phyloP scores from a whole-genome alignment of 2,329 filamentous ascomycete genomes.

The Colletotrichum sp. region DNA sequence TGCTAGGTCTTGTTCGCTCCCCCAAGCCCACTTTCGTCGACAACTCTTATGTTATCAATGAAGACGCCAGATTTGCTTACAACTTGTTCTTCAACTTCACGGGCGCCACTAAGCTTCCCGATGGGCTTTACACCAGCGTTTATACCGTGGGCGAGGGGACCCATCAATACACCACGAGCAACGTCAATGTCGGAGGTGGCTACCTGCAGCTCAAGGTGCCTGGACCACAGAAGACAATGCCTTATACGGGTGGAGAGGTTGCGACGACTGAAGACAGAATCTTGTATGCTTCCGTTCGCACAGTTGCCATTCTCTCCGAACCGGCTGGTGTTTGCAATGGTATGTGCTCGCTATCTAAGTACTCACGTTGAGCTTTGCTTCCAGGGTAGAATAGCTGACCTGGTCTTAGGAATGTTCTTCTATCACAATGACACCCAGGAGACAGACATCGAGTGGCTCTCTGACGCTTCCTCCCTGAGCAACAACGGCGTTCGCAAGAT shows the following conservation, averaged over 20 bases:
- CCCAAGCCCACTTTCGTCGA: neutral
- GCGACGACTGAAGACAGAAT: neutral
- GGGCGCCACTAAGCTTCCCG: neutral
- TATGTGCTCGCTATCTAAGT: neutral
- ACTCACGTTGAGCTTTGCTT: neutral
- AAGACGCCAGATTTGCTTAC: neutral
- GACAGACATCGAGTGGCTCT: constrained; percentile 35
- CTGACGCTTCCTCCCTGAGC: constrained; percentile 27
- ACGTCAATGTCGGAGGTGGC: constrained; percentile 25
- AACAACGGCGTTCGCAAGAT: constrained; percentile 26
- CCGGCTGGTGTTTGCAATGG: constrained; percentile 33
- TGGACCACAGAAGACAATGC: constrained; percentile 25
- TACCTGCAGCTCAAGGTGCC: constrained; percentile 30
- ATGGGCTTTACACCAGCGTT: neutral
- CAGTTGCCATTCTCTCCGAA: constrained; percentile 28
- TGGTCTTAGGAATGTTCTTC: constrained; percentile 30
- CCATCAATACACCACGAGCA: constrained; percentile 7
- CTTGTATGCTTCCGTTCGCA: constrained; percentile 25
- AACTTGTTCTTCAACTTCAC: neutral
- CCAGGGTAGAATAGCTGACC: fast-evolving
- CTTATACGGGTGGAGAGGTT: neutral
- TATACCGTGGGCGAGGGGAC: neutral
- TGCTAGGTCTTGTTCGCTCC: neutral
- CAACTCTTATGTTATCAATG: neutral
- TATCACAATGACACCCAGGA: constrained; percentile 30